Percentiles rank a stretch among this genome's conserved stretches.
Conservation (phyloP, 495 filamentous ascomycete species). For the Xylaria curta region DNA sequence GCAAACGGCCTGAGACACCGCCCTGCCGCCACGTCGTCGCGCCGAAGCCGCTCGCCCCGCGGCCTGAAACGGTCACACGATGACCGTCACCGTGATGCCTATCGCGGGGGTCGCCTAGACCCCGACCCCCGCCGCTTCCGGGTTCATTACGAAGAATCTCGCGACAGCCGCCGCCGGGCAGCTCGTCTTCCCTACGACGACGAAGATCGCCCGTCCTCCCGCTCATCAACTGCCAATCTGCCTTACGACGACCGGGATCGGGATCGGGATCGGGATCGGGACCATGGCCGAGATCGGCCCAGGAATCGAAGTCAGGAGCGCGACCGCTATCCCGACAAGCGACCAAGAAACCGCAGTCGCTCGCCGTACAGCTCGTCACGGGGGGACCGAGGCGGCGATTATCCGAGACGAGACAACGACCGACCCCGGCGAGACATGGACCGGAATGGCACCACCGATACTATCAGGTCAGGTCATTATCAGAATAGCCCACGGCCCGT, state of each 20-base stretch:
- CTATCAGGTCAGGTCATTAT: constrained; percentile 35
- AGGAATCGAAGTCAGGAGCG: constrained; percentile 41
- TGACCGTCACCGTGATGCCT: constrained; percentile 59
- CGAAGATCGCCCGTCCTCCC: constrained; percentile 64
- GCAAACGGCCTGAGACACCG: constrained; percentile 76
- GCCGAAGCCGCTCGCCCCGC: constrained; percentile 57
- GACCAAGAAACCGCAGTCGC: constrained; percentile 70
- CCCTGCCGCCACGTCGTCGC: constrained; percentile 57
- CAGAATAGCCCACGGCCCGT: constrained; percentile 26
- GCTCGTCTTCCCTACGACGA: constrained; percentile 66
- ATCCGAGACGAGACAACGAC: constrained; percentile 31
- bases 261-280: constrained; percentile 52
- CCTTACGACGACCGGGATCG: constrained; percentile 62
- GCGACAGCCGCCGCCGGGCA: constrained; percentile 54
- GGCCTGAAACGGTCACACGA: constrained; percentile 74
- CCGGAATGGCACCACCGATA: constrained; percentile 25
- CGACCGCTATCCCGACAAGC: constrained; percentile 61
- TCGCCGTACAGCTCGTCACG: constrained; percentile 59
- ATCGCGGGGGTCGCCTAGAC: constrained; percentile 53
- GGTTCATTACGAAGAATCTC: constrained; percentile 63
- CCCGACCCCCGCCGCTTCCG: constrained; percentile 64
- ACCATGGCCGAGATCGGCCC: constrained; percentile 34
- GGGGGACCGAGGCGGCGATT: constrained; percentile 45
- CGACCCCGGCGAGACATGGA: constrained; percentile 35
- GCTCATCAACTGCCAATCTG: constrained; percentile 51